These are phyloP conservation scores for Flaveria floridana DNA, from an alignment of 140 eudicot species.

Conservation along the genomic window DNA sequence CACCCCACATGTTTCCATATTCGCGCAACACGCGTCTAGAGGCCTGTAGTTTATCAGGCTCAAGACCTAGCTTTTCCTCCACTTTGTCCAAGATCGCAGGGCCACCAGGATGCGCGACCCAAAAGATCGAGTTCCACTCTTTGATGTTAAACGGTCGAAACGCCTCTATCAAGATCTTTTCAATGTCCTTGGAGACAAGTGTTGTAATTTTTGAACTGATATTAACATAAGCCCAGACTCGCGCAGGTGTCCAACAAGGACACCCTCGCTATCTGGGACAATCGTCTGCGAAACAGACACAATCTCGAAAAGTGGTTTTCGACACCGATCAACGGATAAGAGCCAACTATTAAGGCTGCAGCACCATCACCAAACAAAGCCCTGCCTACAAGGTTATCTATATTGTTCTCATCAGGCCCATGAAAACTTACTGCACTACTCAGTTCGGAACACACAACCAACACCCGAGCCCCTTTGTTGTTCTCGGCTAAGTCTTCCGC, in stretches of 20 bases:
- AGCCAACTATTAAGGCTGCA: constrained; percentile 52
- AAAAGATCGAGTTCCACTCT: constrained; percentile 64
- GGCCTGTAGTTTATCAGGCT: constrained; percentile 51
- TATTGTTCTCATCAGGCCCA: constrained; percentile 57
- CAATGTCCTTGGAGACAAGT: constrained; percentile 51
- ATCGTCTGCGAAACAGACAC: constrained; percentile 53
- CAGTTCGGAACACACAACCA: constrained; percentile 66
- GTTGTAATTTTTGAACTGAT: constrained; percentile 54
- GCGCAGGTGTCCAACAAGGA: constrained; percentile 54
- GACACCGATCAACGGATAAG: constrained; percentile 42
- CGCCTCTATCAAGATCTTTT: constrained; percentile 48
- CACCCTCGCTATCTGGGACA: constrained; percentile 61
- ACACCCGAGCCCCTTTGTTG: constrained; percentile 65
- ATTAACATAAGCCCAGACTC: constrained; percentile 57
- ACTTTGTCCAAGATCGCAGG: constrained; percentile 57
- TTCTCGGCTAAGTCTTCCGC: constrained; percentile 80
- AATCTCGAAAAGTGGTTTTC: constrained; percentile 66
- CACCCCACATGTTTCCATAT: constrained; percentile 68
- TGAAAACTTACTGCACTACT: constrained; percentile 50
- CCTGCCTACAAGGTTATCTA: constrained; percentile 58
- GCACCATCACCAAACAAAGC: constrained; percentile 76
- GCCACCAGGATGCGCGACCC: constrained; percentile 69
- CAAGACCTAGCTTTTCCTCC: constrained; percentile 42
- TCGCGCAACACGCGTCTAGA: constrained; percentile 53
- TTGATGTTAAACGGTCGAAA: constrained; percentile 50